phyloP scores from a whole-genome alignment of 148 eudicot genomes.

The Bassia scoparia region DNA sequence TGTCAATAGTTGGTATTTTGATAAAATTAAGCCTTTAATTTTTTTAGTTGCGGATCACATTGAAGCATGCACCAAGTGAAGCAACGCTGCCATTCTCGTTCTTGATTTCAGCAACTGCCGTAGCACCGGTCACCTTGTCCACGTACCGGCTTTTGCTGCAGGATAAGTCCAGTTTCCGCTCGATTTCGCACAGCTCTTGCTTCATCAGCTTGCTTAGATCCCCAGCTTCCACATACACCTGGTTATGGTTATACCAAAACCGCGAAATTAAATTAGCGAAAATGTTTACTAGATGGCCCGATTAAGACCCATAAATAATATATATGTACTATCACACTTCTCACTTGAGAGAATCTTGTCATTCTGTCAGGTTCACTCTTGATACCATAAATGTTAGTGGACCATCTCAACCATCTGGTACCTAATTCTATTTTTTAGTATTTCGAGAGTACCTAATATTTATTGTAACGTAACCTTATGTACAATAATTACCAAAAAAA shows the following conservation, averaged over 20 bases:
- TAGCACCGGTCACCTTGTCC: neutral
- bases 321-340: too few relatives aligned
- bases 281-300: neutral
- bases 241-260: neutral
- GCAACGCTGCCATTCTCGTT: neutral
- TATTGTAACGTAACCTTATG: too few relatives aligned
- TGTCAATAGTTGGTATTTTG: too few relatives aligned
- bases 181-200: neutral
- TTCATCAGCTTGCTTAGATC: neutral
- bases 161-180: neutral
- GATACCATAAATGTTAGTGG: too few relatives aligned
- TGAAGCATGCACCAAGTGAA: neutral
- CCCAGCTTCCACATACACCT: constrained; percentile 15
- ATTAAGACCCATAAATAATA: neutral
- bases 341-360: too few relatives aligned
- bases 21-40: neutral
- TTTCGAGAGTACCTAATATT: too few relatives aligned
- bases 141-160: neutral
- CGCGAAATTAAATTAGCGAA: neutral
- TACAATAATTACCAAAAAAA: too few relatives aligned
- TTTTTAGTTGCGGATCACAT: neutral
- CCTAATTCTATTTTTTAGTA: too few relatives aligned
- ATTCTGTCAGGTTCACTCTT: too few relatives aligned
- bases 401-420: too few relatives aligned
- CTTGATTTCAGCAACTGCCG: constrained; percentile 1